Evolutionary conservation across 768 basidiomycete genomes (phyloP).

Genomic region (Mrakia frigida): DNA sequence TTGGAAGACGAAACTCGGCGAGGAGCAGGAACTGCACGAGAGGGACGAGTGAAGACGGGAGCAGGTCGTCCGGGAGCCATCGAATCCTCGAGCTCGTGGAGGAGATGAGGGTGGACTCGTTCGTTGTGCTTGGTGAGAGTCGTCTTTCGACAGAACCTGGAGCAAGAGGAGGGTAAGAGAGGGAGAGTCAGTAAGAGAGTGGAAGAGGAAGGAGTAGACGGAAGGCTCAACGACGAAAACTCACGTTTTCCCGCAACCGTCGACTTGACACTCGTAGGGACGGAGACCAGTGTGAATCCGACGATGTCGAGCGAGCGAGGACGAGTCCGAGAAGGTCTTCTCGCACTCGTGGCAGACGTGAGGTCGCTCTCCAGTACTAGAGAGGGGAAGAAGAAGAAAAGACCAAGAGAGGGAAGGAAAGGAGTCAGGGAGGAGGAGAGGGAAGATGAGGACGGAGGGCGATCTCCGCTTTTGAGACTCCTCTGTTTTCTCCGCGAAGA

Average conservation of each 20-base stretch:
- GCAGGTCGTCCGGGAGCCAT: conserved; percentile 10
- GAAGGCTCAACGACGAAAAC: conserved; percentile 9
- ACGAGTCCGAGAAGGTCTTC: conserved; percentile 45
- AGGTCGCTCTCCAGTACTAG: conserved; percentile 46
- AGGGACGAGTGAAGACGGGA: conserved; percentile 10
- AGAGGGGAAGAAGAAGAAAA: neutral
- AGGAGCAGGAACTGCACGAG: neutral
- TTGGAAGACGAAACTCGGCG: neutral
- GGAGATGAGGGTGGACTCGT: conserved; percentile 39
- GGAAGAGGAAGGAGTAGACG: neutral
- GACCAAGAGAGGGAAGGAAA: neutral
- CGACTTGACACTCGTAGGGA: conserved; percentile 44
- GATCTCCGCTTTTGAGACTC: neutral
- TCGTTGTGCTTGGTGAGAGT: conserved; percentile 47
- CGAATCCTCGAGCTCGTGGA: neutral
- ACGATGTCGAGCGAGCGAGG: conserved; percentile 45
- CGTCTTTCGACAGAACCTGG: conserved; percentile 45
- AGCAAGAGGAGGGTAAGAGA: neutral
- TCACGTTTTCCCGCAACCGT: conserved; percentile 40
- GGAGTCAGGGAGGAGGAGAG: neutral
- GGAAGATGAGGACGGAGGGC: neutral
- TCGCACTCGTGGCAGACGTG: conserved; percentile 43
- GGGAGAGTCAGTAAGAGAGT: neutral
- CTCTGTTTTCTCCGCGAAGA: no score
- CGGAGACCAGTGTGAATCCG: conserved; percentile 44